phyloP scores from a whole-genome alignment of 805 yeast genomes.

The Spathaspora sp. region DNA sequence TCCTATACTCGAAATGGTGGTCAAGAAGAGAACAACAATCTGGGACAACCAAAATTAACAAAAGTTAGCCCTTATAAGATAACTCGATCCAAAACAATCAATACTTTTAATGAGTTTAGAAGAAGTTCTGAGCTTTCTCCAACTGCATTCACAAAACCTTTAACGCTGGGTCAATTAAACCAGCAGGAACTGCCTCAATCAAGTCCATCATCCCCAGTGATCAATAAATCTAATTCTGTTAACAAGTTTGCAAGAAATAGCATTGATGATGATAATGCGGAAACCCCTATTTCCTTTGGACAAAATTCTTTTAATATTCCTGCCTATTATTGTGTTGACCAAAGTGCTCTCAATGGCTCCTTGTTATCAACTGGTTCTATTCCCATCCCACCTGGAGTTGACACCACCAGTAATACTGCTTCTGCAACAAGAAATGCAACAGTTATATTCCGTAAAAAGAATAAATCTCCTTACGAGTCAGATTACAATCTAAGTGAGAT shows the following conservation, averaged over 20 bases:
- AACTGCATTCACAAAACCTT: neutral
- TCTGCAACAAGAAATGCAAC: conserved; percentile 4
- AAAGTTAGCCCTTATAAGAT: conserved; percentile 5
- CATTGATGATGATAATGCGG: conserved; percentile 8
- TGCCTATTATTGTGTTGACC: neutral
- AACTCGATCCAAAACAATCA: conserved; percentile 8
- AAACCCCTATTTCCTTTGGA: conserved; percentile 5
- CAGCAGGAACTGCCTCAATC: conserved; percentile 1
- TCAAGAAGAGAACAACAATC: neutral
- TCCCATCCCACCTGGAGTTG: neutral
- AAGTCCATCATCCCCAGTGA: neutral
- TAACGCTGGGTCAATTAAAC: neutral
- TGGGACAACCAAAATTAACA: conserved; percentile 1
- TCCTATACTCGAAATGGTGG: neutral
- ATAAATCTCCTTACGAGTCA: neutral
- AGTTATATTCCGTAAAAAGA: conserved; percentile 6
- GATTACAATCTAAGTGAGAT: conserved; percentile 3
- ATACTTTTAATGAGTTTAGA: conserved; percentile 5
- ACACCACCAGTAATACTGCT: neutral
- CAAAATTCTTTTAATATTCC: neutral
- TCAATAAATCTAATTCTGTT: neutral
- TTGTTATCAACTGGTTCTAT: neutral
- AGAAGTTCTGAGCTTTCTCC: neutral
- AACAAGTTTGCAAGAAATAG: neutral
- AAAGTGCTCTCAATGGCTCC: neutral